Conservation (phyloP, 768 basidiomycete genomes). For the Krasilnikovozyma curviuscula region DNA sequence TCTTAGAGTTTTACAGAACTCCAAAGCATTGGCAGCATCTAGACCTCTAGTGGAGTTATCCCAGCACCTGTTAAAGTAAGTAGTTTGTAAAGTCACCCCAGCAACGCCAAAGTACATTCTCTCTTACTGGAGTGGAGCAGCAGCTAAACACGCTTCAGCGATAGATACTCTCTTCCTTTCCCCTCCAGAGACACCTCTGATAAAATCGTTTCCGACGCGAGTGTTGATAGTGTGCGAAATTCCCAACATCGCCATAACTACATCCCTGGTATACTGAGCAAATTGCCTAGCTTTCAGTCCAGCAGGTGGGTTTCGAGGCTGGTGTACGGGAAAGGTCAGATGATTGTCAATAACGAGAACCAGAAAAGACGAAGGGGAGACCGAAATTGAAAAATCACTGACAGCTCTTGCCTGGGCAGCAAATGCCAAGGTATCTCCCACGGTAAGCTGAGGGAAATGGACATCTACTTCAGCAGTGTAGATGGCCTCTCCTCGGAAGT, state of each 20-base stretch:
- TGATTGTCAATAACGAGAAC: not conserved
- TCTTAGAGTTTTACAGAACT: conserved; percentile 32
- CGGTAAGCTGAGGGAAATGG: conserved; percentile 26
- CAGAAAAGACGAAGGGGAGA: not conserved
- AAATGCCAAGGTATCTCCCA: conserved; percentile 22
- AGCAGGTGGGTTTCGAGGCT: not conserved
- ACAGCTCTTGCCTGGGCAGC: conserved; percentile 12
- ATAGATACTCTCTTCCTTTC: too few relatives aligned
- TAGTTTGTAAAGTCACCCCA: too few relatives aligned
- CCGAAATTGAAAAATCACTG: not conserved
- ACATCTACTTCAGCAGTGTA: conserved; percentile 28
- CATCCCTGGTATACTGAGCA: too few relatives aligned
- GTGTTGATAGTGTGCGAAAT: too few relatives aligned
- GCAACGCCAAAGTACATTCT: not conserved
- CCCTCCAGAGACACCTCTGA: too few relatives aligned
- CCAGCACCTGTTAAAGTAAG: too few relatives aligned
- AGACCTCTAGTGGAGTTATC: too few relatives aligned
- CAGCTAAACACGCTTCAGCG: too few relatives aligned
- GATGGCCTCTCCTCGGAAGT: conserved; percentile 30
- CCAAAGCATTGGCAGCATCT: conserved; percentile 30
- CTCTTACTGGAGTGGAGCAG: too few relatives aligned
- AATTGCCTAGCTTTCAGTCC: not conserved
- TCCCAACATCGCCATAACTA: not conserved
- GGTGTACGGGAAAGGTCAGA: not conserved
- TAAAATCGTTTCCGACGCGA: too few relatives aligned